Base-by-base conservation (phyloP, 306 rosid species). In the Prinsepia uniflora region DNA sequence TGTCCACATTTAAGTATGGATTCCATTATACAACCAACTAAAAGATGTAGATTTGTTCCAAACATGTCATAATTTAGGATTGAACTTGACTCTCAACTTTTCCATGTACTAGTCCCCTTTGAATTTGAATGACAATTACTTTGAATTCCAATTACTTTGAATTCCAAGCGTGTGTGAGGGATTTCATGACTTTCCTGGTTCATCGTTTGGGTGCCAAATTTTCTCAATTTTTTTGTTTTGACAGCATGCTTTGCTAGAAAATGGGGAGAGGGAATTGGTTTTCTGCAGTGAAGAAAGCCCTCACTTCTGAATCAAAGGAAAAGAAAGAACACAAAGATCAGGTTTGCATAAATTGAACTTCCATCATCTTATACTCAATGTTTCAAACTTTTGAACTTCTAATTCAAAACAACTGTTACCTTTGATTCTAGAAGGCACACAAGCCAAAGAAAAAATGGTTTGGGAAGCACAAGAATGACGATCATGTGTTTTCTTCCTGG, bases 231-330 rank as follows among this genome's bases (percentile, higher is more conserved):
- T 2, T 62, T n/a, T 24, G 60, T 56, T 39, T 70, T 46, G 1
- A 0, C 9, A 62, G 80, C 79, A 72, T 74, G 85, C 85, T 71
- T 65, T 73, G 70, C 12, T 56, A 72, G 75, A 65, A 83, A 54
- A 94, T 95, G 99, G 99, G 96, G 85, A 91, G 84, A 84, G 96
- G 97, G 74, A 79, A 76, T 58, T 95, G 97, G 90, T 89, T 95
- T 82, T 82, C 92, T 81, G 78, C 88, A 12, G 84, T 95, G 80
- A 95, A 80, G 96, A 91, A 73, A 77, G 84, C 87, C 84, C 78
- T 95, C 70, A 50, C 67, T 67, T 72, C 85, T 4, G 89, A 84
- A 24, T 15, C 86, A 70, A 94, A 81, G 71, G 87, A 82, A 46
- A 85, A 70, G 85, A 88, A 89, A 72, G 87, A 82, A 46, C 82